phyloP scores from a whole-genome alignment of 2,329 filamentous ascomycete genomes.

The Cryphonectria japonica region DNA sequence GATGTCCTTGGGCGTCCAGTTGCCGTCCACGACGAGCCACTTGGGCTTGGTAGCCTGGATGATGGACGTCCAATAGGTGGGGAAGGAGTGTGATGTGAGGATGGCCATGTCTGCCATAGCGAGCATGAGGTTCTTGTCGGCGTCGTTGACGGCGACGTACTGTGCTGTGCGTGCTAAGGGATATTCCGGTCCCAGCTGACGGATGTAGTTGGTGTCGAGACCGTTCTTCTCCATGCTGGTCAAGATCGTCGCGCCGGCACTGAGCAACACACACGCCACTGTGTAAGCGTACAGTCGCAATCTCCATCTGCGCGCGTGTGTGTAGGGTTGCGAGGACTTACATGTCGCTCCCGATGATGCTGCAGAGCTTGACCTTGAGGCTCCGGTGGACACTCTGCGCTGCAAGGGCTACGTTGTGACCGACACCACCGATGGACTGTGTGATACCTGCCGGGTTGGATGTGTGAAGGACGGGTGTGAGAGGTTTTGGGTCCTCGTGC shows the following conservation, averaged over 20 bases:
- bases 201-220: conserved; percentile 67
- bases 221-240: conserved; percentile 66
- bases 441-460: conserved; percentile 84
- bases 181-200: conserved; percentile 53
- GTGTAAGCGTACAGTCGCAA: background rate
- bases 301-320: background rate
- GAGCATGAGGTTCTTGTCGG: conserved; percentile 79
- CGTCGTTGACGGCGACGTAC: conserved; percentile 88
- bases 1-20: conserved; percentile 74
- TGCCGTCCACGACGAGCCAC: conserved; percentile 85
- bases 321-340: conserved; percentile 42
- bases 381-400: conserved; percentile 68
- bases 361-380: conserved; percentile 72
- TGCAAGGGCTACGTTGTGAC: conserved; percentile 87
- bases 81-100: conserved; percentile 61
- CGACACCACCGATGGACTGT: conserved; percentile 88
- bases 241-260: conserved; percentile 74
- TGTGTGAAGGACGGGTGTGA: conserved; percentile 65
- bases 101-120: conserved; percentile 97
- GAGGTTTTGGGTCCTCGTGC: conserved; percentile 33
- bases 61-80: conserved; percentile 62
- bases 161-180: conserved; percentile 74
- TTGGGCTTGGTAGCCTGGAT: conserved; percentile 62
- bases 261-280: conserved; percentile 34
- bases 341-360: conserved; percentile 79